Percentiles rank a stretch among this genome's conserved stretches.
These are phyloP conservation scores for Miscanthus lutarioriparius DNA, from an alignment of 176 grass and related monocot species.

Conservation along the genomic window DNA sequence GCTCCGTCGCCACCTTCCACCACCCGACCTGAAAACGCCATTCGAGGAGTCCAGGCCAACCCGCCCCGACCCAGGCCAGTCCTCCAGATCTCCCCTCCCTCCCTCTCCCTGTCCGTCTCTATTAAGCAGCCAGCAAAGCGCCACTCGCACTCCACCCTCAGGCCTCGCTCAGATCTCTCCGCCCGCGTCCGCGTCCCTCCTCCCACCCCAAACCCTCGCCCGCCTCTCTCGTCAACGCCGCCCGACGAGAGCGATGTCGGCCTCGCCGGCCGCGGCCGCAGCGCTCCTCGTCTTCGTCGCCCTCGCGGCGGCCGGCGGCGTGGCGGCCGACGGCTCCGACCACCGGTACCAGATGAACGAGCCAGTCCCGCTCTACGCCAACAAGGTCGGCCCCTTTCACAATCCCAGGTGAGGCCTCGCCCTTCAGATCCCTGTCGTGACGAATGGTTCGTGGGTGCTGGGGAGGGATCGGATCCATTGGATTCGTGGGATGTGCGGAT, in stretches of 20 bases:
- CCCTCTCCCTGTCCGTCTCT: background rate
- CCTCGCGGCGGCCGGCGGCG: constrained; percentile 63
- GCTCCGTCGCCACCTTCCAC: constrained; percentile 36
- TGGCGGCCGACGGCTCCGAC: constrained; percentile 70
- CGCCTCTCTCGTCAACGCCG: constrained; percentile 47
- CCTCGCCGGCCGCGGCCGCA: constrained; percentile 39
- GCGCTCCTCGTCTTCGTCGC: constrained; percentile 49
- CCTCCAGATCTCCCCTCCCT: constrained; percentile 30
- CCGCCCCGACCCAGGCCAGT: background rate
- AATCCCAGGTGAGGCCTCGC: constrained; percentile 75
- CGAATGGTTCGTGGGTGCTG: background rate
- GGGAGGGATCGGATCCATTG: constrained; percentile 13
- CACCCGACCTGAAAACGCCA: constrained; percentile 41
- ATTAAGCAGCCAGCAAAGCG: constrained; percentile 54
- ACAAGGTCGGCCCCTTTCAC: constrained; percentile 96
- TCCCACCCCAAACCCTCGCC: constrained; percentile 11
- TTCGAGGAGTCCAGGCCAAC: background rate
- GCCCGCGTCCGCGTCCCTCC: background rate
- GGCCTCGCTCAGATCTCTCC: constrained; percentile 36
- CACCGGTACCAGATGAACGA: constrained; percentile 80
- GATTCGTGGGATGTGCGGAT: background rate
- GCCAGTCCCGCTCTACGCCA: constrained; percentile 81
- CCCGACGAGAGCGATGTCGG: constrained; percentile 49
- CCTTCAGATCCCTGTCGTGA: constrained; percentile 21
- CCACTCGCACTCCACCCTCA: constrained; percentile 22